These are phyloP conservation scores for Clitopilus hobsonii DNA, from an alignment of 768 basidiomycete species.

Conservation along the genomic window DNA sequence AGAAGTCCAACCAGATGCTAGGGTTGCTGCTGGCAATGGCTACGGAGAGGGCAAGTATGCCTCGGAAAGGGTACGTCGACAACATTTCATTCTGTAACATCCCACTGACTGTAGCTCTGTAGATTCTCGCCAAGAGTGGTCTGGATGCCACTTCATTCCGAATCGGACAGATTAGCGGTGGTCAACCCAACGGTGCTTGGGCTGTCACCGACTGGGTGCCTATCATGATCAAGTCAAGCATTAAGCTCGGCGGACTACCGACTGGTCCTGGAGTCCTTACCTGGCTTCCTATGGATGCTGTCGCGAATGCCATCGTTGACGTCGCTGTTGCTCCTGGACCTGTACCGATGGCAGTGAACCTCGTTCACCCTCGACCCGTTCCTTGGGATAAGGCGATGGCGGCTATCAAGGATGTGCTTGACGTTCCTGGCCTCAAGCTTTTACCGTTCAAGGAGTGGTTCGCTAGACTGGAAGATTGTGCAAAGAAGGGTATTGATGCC, in stretches of 20 bases:
- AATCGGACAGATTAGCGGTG: conserved; percentile 43
- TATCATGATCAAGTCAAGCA: conserved; percentile 30
- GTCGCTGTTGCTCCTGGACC: conserved; percentile 14
- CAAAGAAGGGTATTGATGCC: conserved; percentile 4
- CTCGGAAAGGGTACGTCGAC: conserved; percentile 27
- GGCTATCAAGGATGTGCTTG: conserved; percentile 15
- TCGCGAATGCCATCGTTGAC: conserved; percentile 26
- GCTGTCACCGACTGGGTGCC: conserved; percentile 43
- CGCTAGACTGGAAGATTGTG: conserved; percentile 15
- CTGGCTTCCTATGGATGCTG: conserved; percentile 39
- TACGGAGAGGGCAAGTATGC: conserved; percentile 46
- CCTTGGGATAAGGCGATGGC: conserved; percentile 26
- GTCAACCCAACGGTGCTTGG: conserved; percentile 35
- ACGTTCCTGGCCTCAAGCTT: conserved; percentile 17
- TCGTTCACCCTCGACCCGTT: conserved; percentile 32
- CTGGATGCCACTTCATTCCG: conserved; percentile 32
- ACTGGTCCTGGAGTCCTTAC: conserved; percentile 26
- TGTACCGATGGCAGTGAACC: conserved; percentile 23
- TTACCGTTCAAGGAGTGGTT: conserved; percentile 32
- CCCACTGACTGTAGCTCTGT: background rate
- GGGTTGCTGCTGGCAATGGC: conserved; percentile 32
- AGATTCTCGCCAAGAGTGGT: conserved; percentile 34
- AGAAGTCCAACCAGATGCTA: conserved; percentile 23
- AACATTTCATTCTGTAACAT: background rate
- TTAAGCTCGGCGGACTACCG: conserved; percentile 22